Base-by-base conservation (phyloP, 257 asterid species). In the Echites panduratus region DNA sequence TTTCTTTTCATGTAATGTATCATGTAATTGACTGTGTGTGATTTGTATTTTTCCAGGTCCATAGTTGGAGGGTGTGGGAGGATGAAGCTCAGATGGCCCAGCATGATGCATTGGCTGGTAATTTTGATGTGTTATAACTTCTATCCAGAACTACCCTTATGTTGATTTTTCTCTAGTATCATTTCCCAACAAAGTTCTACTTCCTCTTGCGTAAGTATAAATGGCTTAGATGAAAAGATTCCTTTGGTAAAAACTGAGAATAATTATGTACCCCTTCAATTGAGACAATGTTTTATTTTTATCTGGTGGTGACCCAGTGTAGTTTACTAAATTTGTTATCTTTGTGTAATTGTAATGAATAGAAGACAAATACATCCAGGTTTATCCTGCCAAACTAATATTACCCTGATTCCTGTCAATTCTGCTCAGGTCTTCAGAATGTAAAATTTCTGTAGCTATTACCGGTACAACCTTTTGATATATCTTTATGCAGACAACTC, bases 11-110 rank as follows among this genome's bases (percentile, higher is more conserved):
- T 61, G 64, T 44, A 54, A 3, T 70, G n/a, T n/a, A 45, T 67
- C 26, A 54, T 72, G 82, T 57, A 63, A 43, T 56, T 54, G 26
- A 40, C 68, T 40, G 40, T 52, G 63, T 40, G 40, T 77, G 68
- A 70, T 71, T 43, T 44, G 47, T 70, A 67, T 72, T 47, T 82
- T 81, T 73, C 75, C 74, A 95, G 99, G 82, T 95, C 68, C 99
- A 95, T 70, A 88, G 88, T 78, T 95, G 98, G 99, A 86, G 98
- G 80, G 38, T 27, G 66, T 95, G 99, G 99, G 99, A 95, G 85
- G 92, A 90, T 41, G 98, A 95, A 86, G 99, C 99, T 79, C 96
- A 77, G 64, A 71, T 83, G 89, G 96, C 89, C 82, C 85, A 82
- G 43, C 84, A 82, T 68, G 82, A 89, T 78, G 76, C 96, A 20